Evolutionary conservation across 495 filamentous ascomycete species (phyloP).

Genomic region (Physcia stellaris): DNA sequence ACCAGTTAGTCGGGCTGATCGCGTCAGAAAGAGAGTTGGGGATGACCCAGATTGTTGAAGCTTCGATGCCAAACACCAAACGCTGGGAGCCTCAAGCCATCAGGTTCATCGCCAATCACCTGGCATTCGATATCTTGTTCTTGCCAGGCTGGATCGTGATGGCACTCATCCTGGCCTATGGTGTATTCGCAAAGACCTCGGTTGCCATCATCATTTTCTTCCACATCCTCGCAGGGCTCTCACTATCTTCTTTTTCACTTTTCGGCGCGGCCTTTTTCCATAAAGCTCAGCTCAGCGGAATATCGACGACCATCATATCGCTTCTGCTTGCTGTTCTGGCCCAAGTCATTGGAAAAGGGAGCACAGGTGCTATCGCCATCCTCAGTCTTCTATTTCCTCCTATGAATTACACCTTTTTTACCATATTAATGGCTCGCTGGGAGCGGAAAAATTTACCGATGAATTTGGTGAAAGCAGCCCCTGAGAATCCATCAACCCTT

Average conservation of each 20-base stretch:
- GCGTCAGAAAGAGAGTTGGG: conserved; percentile 66
- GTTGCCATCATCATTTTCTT: conserved; percentile 46
- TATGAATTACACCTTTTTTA: conserved; percentile 60
- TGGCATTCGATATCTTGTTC: conserved; percentile 57
- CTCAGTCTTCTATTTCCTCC: conserved; percentile 62
- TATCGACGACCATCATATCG: conserved; percentile 48
- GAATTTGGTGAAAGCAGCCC: conserved; percentile 41
- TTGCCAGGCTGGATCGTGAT: conserved; percentile 56
- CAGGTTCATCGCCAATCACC: conserved; percentile 50
- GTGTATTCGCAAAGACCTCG: conserved; percentile 49
- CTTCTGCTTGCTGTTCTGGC: conserved; percentile 55
- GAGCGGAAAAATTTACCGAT: conserved; percentile 41
- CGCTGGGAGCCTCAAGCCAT: conserved; percentile 56
- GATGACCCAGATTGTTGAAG: conserved; percentile 67
- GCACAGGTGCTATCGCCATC: conserved; percentile 42
- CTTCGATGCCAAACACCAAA: conserved; percentile 58
- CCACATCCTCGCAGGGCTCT: conserved; percentile 47
- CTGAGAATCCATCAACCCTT: conserved; percentile 44
- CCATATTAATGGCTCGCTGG: conserved; percentile 52
- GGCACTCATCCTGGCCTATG: conserved; percentile 42
- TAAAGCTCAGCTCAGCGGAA: conserved; percentile 64
- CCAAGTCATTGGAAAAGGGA: conserved; percentile 43
- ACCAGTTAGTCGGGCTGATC: conserved; percentile 65
- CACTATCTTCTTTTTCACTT: conserved; percentile 54
- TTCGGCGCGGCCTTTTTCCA: conserved; percentile 62